These are phyloP conservation scores for Talaromyces piceae DNA, from an alignment of 2,329 filamentous ascomycete species.

Conservation along the genomic window DNA sequence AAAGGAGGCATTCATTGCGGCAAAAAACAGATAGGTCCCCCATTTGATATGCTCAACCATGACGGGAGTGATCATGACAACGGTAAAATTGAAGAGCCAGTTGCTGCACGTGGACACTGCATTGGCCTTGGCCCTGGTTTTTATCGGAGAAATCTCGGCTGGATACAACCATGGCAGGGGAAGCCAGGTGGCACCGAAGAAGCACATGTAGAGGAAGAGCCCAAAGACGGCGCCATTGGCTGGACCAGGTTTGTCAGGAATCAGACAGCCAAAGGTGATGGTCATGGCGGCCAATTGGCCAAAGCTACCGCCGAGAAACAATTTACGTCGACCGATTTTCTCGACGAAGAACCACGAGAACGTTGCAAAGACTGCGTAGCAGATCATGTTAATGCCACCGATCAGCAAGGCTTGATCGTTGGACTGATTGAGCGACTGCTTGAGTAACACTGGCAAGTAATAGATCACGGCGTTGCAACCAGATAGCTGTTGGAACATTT, in stretches of 20 bases:
- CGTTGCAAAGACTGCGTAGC: constrained; percentile 16
- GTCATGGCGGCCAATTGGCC: constrained; percentile 34
- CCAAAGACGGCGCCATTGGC: constrained; percentile 46
- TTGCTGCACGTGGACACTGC: constrained; percentile 48
- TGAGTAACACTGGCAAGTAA: constrained; percentile 36
- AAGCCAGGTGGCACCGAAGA: constrained; percentile 59
- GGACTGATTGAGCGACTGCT: constrained; percentile 28
- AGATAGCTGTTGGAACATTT: constrained; percentile 35
- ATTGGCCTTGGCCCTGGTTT: constrained; percentile 50
- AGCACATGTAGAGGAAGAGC: constrained; percentile 62
- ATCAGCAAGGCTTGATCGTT: constrained; percentile 34
- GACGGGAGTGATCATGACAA: constrained; percentile 44
- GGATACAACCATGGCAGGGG: constrained; percentile 54
- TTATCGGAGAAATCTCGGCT: constrained; percentile 48
- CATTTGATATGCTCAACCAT: constrained; percentile 34
- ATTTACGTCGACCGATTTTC: constrained; percentile 40
- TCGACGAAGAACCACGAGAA: constrained; percentile 37
- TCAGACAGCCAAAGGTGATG: constrained; percentile 34
- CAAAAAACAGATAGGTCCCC: constrained; percentile 41
- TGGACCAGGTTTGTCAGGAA: constrained; percentile 18
- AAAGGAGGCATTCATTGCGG: constrained; percentile 36
- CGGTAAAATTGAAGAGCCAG: constrained; percentile 51
- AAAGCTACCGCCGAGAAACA: constrained; percentile 33
- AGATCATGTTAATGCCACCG: constrained; percentile 40
- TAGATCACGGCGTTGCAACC: constrained; percentile 39